Conservation (phyloP, 2,329 filamentous ascomycete species). For the Penicillium paneum region DNA sequence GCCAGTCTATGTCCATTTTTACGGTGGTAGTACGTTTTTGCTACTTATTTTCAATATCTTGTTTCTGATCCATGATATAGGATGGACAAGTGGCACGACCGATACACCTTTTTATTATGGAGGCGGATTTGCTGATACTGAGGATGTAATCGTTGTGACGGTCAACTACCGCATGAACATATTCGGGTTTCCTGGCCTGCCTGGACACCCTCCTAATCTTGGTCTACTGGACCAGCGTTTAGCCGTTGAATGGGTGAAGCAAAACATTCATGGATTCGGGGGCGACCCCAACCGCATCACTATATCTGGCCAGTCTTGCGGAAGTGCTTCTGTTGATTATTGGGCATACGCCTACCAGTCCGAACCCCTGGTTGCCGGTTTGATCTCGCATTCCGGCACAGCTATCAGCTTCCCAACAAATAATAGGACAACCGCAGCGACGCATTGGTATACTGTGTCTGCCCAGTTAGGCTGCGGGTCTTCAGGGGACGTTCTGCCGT, state of each 20-base stretch:
- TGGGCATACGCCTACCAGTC: conserved; percentile 32
- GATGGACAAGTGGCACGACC: conserved; percentile 35
- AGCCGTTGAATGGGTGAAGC: conserved; percentile 51
- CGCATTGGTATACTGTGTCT: conserved; percentile 47
- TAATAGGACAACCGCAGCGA: conserved; percentile 26
- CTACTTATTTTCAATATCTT: background rate
- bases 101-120: conserved; percentile 39
- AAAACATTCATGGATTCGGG: conserved; percentile 52
- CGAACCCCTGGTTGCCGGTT: conserved; percentile 37
- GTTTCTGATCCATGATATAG: conserved; percentile 15
- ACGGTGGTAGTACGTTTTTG: conserved; percentile 30
- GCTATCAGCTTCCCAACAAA: conserved; percentile 47
- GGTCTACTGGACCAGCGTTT: conserved; percentile 54
- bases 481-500: conserved; percentile 31
- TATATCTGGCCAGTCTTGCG: conserved; percentile 49
- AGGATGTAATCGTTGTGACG: conserved; percentile 41
- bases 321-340: conserved; percentile 31
- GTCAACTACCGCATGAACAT: conserved; percentile 43
- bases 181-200: conserved; percentile 41
- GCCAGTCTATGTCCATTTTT: conserved; percentile 42
- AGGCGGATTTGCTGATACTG: conserved; percentile 33
- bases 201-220: conserved; percentile 40
- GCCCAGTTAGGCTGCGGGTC: conserved; percentile 37
- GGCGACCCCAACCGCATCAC: conserved; percentile 48
- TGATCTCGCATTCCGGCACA: conserved; percentile 39